phyloP scores from a whole-genome alignment of 257 asterid genomes.

The Nemophila menziesii region DNA sequence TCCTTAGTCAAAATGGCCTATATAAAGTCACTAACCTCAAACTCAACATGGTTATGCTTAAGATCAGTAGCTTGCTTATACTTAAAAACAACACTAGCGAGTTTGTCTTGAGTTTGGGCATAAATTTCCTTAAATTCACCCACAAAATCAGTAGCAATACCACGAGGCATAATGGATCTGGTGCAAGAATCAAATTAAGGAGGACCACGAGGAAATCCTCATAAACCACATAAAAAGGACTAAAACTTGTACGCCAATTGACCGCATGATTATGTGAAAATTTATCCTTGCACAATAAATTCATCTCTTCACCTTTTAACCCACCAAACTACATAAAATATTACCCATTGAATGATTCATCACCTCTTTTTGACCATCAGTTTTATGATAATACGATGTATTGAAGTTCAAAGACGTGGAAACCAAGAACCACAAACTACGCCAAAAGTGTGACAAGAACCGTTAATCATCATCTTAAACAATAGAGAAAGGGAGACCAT shows the following conservation, averaged over 20 bases:
- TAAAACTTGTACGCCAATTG: not conserved
- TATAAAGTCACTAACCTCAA: too few relatives aligned
- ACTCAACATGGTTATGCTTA: too few relatives aligned
- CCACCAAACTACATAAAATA: not conserved
- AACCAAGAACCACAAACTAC: not conserved
- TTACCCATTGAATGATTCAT: not conserved
- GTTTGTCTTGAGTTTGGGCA: too few relatives aligned
- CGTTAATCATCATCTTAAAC: not conserved
- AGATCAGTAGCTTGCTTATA: too few relatives aligned
- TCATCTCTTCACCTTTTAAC: not conserved
- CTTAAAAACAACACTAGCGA: too few relatives aligned
- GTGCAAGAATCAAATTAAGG: too few relatives aligned
- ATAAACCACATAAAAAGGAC: not conserved
- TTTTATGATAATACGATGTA: not conserved
- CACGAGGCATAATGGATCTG: too few relatives aligned
- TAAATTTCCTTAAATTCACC: too few relatives aligned
- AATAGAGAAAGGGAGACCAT: conserved; percentile 2
- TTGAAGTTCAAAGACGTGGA: not conserved
- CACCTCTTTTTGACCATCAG: not conserved
- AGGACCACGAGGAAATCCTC: too few relatives aligned
- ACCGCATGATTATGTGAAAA: not conserved
- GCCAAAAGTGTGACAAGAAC: not conserved
- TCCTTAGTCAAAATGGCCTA: too few relatives aligned
- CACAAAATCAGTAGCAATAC: too few relatives aligned
- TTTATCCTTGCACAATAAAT: not conserved